Percentiles rank a stretch among this genome's conserved stretches.
phyloP scores from a whole-genome alignment of 257 asterid genomes.

The Linderniella brevidens region DNA sequence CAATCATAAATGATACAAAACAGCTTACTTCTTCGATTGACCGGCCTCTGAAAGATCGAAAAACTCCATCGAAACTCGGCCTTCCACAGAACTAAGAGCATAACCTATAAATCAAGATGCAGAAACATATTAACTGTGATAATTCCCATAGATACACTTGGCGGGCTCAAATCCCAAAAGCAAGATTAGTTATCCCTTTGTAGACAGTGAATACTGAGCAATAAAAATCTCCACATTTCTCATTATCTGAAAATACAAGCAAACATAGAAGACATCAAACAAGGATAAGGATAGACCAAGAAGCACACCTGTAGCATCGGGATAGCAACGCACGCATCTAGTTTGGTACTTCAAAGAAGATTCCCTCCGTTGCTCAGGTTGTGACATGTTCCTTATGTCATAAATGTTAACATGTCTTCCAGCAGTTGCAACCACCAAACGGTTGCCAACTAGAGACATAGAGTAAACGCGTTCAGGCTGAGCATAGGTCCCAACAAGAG shows the following conservation, averaged over 20 bases:
- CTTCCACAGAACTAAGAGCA: constrained; percentile 93
- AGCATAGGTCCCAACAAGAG: constrained; percentile 63
- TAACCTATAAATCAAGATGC: constrained; percentile 16
- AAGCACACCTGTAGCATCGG: constrained; percentile 76
- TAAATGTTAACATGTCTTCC: constrained; percentile 94
- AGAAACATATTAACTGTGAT: too few relatives aligned
- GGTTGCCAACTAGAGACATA: constrained; percentile 79
- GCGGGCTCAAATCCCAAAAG: too few relatives aligned
- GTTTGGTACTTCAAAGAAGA: constrained; percentile 93
- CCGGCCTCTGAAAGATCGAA: constrained; percentile 75
- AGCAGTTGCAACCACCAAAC: constrained; percentile 85
- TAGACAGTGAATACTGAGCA: too few relatives aligned
- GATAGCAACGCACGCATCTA: constrained; percentile 83
- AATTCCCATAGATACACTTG: too few relatives aligned
- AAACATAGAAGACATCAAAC: too few relatives aligned
- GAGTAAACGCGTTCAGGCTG: constrained; percentile 98
- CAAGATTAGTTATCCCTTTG: too few relatives aligned
- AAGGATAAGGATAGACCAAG: too few relatives aligned
- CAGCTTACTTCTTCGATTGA: constrained; percentile 49
- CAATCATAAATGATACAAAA: not conserved
- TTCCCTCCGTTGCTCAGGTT: constrained; percentile 87
- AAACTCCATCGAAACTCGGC: constrained; percentile 84
- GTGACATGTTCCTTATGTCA: constrained; percentile 87
- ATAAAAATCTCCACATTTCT: too few relatives aligned
- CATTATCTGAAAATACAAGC: constrained; percentile 16